Evolutionary conservation across 2,329 filamentous ascomycete genomes (phyloP), one percentile per base, ranked within the genome.

Genomic region (Emergomyces orientalis): DNA sequence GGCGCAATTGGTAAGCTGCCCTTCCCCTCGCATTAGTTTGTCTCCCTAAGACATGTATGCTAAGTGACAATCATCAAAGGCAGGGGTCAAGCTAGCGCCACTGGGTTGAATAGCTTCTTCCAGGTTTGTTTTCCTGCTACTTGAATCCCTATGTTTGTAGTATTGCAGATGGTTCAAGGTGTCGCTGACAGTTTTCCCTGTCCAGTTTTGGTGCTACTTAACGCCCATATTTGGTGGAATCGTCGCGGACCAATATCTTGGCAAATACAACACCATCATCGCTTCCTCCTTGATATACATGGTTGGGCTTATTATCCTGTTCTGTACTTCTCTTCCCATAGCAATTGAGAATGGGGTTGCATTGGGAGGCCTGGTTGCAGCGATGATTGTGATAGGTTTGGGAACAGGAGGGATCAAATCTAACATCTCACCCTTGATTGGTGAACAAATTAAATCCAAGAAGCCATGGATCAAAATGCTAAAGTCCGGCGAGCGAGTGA

Each of bases 351-450:
- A 79, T 61, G 78, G 81, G 43, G 77, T 77, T 41, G 78, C 81
- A 41, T 71, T 86, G 11, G 80, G 77, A 57, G 81, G 81, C n/a
- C 80, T 86, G 68, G 74, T 84, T 47, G 74, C 79, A 14, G 78
- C 84, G 11, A 79, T 86, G 67, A 77, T 88, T 67, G 71, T 88
- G 64, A 86, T 88, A 65, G 86, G 86, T 62, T 72, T 88, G 17
- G 86, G 86, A 58, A 87, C 86, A 1, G 86, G 86, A 66, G 66
- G 85, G 63, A 88, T 89, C 77, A 89, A 89, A 77, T 81, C 84
- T 67, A 88, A 88, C 72, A 81, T 83, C 56, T 77, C 79, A 61
- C 81, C 81, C 55, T 68, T 84, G 63, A 86, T 86, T 67, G 86
- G 84, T 54, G 86, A 89, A 66, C 87, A 89, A 75, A 85, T 88